phyloP scores from a whole-genome alignment of 2,329 filamentous ascomycete genomes.

The Nothopassalora personata region DNA sequence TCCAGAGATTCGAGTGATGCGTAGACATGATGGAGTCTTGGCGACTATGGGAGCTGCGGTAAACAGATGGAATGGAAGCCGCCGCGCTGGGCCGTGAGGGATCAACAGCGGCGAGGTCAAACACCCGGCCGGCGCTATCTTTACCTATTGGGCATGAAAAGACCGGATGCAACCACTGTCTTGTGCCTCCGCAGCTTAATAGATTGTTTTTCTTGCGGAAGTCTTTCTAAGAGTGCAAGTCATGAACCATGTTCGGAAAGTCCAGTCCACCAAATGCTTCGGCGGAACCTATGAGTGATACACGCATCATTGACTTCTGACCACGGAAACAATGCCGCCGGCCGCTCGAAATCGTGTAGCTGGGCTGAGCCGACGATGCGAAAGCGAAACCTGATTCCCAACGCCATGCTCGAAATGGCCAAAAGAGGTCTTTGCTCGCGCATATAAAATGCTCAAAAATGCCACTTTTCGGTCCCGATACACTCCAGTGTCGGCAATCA shows the following conservation, averaged over 20 bases:
- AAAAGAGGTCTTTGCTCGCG: neutral
- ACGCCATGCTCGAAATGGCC: conserved; percentile 1
- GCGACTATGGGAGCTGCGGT: neutral
- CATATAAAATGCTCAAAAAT: too few species aligned
- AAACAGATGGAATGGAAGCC: neutral
- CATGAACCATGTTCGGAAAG: neutral
- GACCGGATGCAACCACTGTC: neutral
- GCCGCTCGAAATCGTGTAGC: neutral
- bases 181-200: neutral
- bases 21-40: neutral
- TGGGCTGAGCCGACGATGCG: neutral
- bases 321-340: neutral
- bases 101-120: neutral
- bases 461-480: neutral
- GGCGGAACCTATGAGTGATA: neutral
- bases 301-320: neutral
- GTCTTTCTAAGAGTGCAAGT: neutral
- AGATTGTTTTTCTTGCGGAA: neutral
- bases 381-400: neutral
- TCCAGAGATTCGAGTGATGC: neutral
- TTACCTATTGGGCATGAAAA: neutral
- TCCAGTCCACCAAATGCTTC: neutral
- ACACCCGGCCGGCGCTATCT: neutral
- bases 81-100: neutral
- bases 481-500: neutral